Base-by-base conservation (phyloP, 1,284 basidiomycete genomes). In the Termitomyces sp. region DNA sequence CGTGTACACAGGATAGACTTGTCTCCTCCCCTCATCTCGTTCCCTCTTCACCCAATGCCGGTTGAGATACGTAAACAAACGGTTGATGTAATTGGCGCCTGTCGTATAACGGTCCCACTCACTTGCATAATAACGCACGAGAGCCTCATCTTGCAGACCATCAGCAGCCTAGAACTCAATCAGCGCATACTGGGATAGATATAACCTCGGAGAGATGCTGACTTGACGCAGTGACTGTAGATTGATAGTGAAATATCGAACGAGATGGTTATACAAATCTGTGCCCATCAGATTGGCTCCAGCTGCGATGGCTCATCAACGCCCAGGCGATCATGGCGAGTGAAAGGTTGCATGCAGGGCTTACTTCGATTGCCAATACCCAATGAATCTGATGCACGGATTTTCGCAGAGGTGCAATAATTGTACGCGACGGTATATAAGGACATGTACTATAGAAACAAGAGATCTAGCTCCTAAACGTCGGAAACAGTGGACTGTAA, bases 11-110 rank as follows among this genome's bases (percentile, higher is more conserved):
- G 86, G 87, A 73, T 97, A 98, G 40, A 98, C 90, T 53, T 90
- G 89, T 72, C 94, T 98, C 65, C 94, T 82, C 2, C 97, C 97
- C 70, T 99, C 96, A 65, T 98, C 96, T 68, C 93, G 88, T 69
- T 97, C 92, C 44, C 93, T 83, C 76, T 94, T 95, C 46, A 97
- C 92, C 94, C 94, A 97, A 73, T 96, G 92, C 58, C 94, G 88
- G 70, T 97, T 96, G 58, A 96, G 82, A 72, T 96, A 96, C n/a
- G 90, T 90, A 75, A 96, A 95, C 44, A 97, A 74, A 57, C 92
- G 84, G 66, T 94, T 92, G 68, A 96, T 91, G 70, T 94, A 96
- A 68, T 89, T 90, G 7, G 94, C 92, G 45, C 94, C 93, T 0
- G 84, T 92, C 0, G 94, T 97, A 75, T 95, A 97, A 30, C 91